Conservation (phyloP, 345 rosid species). For the Viola odorata region DNA sequence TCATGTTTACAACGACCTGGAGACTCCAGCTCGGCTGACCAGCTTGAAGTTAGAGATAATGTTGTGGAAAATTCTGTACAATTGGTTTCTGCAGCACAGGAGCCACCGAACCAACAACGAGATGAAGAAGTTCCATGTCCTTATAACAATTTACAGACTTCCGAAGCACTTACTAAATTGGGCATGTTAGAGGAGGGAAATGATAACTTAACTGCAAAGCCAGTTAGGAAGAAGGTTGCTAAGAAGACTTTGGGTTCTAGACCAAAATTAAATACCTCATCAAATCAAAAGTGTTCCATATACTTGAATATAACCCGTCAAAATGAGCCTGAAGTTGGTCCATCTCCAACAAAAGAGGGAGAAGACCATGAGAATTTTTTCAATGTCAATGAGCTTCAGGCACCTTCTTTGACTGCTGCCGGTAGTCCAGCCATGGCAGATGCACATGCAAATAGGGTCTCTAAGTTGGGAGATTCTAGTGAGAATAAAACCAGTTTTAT, state of each 20-base stretch:
- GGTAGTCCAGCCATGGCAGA: constrained; percentile 26
- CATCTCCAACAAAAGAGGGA: constrained; percentile 20
- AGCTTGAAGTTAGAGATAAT: constrained; percentile 8
- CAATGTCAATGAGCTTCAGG: constrained; percentile 26
- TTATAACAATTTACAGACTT: constrained; percentile 18
- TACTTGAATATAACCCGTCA: constrained; percentile 35
- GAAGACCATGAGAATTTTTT: constrained; percentile 14
- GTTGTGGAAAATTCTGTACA: constrained; percentile 6
- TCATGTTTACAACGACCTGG: constrained; percentile 14
- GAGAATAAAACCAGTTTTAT: constrained; percentile 12
- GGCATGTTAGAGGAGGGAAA: constrained; percentile 27
- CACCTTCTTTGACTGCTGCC: constrained; percentile 19
- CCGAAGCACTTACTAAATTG: constrained; percentile 18
- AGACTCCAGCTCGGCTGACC: constrained; percentile 16
- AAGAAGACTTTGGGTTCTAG: constrained; percentile 58
- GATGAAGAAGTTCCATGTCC: constrained; percentile 26
- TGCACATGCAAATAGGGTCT: constrained; percentile 9
- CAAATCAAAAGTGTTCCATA: constrained; percentile 54
- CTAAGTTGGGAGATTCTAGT: constrained; percentile 18
- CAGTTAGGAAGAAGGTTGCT: constrained; percentile 30
- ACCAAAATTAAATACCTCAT: constrained; percentile 34
- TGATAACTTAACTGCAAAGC: constrained; percentile 25
- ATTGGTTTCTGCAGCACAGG: constrained; percentile 13
- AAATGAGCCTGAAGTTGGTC: constrained; percentile 19
- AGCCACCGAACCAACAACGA: constrained; percentile 15